Percentiles rank a stretch among this genome's conserved stretches.
Evolutionary conservation across 805 yeast species (phyloP).

Genomic region (Sungouiella blattae): DNA sequence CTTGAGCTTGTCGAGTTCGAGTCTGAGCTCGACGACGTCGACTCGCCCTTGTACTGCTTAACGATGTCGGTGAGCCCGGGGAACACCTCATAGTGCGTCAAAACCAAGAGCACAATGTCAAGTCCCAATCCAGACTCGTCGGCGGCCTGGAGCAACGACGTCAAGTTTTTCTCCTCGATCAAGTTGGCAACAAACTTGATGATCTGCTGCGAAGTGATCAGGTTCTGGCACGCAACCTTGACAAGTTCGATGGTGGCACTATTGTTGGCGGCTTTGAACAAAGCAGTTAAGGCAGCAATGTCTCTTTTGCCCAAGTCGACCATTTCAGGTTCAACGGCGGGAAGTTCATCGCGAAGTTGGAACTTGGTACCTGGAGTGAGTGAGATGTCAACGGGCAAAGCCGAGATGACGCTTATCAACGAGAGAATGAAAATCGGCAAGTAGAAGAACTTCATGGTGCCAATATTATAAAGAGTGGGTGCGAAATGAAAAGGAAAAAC

Average conservation of each 20-base stretch:
- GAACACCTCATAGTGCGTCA: constrained; percentile 17
- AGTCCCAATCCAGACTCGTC: constrained; percentile 25
- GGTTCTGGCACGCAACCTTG: constrained; percentile 19
- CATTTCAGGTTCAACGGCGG: background rate
- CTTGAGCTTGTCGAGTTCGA: constrained; percentile 1
- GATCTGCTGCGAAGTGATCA: constrained; percentile 23
- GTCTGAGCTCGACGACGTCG: background rate
- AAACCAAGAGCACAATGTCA: constrained; percentile 21
- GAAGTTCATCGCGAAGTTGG: constrained; percentile 4
- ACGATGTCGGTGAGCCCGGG: constrained; percentile 16
- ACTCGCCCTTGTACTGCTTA: constrained; percentile 11
- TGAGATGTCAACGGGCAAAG: constrained; percentile 8
- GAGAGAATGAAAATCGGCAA: too few relatives aligned
- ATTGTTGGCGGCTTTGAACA: constrained; percentile 19
- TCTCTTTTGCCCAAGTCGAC: too few relatives aligned
- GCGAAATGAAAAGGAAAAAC: too few relatives aligned
- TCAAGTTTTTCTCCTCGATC: constrained; percentile 19
- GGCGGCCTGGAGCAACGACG: constrained; percentile 19
- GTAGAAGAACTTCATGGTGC: too few relatives aligned
- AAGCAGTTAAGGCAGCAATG: constrained; percentile 19
- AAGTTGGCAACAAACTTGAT: constrained; percentile 22
- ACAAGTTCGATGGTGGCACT: constrained; percentile 18
- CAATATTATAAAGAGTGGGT: too few relatives aligned
- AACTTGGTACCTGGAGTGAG: constrained; percentile 1
- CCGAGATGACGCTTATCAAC: constrained; percentile 4